Evolutionary conservation across 192 early-diverging fungal species (phyloP), one percentile per base, ranked within the genome.

Genomic region (Rhizoclosmatium globosum): DNA sequence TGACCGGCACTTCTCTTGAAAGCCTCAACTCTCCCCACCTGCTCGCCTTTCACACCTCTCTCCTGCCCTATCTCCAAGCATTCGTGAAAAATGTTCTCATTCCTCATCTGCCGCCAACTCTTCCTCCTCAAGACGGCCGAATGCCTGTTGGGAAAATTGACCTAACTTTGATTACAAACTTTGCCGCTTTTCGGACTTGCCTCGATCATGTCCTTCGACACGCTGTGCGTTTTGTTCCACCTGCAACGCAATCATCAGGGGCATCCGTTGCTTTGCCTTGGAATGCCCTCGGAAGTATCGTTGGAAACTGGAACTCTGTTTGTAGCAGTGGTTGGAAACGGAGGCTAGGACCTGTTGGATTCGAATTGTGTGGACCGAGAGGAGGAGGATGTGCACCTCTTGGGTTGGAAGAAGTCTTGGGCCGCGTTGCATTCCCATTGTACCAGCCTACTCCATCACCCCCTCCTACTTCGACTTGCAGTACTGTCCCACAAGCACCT

Each of bases 391-490:
- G 58, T 45, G 72, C 59, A n/a, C 59, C 61, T 21, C 43, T 62
- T 62, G 72, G 56, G 1, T 48, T n/a, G 45, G 72, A 74, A 43
- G 72, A 74, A 62, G 59, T 74, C 17, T 62, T 74, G 59, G 72
- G 72, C 23, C 57, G 72, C 13, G 45, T 46, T 13, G 15, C 4
- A 15, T 13, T 31, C 42, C 45, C 67, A 31, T 31, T 31, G 15
- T 13, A 11, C 39, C 39, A 46, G 15, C 15, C 15, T 19, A 19
- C 11, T 42, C 11, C 7, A 15, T 0, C 17, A 42, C 3, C 43
- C 39, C 19, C 9, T 38, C 15, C n/a, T 9, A 38, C 7, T 31
- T 17, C 0, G 19, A 64, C 61, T 31, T n/a, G 1, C 7, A 21
- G 19, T 9, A 64, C n/a, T 31, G 67, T 15, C 17, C 45, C 47